Percentiles rank a stretch among this genome's conserved stretches.
These are phyloP conservation scores for Fusarium nodosum DNA, from an alignment of 2,329 filamentous ascomycete species.

Conservation along the genomic window DNA sequence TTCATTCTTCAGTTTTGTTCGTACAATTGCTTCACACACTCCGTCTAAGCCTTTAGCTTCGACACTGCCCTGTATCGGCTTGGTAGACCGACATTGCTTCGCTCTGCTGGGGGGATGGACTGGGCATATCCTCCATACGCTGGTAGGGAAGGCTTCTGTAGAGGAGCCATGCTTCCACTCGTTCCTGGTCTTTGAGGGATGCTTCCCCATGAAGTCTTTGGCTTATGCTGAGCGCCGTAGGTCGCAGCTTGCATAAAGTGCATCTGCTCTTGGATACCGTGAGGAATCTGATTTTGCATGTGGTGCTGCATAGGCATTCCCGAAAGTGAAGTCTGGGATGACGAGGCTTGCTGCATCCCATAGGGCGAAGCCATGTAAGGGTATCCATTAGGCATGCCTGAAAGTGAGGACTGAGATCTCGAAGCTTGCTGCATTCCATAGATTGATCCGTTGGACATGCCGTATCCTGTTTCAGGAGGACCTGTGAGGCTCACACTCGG, in stretches of 20 bases:
- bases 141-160: constrained; percentile 7
- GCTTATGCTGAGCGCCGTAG: not conserved
- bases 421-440: constrained; percentile 29
- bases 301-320: constrained; percentile 15
- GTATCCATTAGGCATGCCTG: not conserved
- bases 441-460: not conserved
- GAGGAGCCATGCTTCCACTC: not conserved
- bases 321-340: not conserved
- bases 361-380: constrained; percentile 23
- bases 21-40: not conserved
- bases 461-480: not conserved
- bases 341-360: constrained; percentile 19
- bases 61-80: constrained; percentile 32
- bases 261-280: constrained; percentile 25
- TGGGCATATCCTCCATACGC: constrained; percentile 30
- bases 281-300: constrained; percentile 20
- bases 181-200: constrained; percentile 4
- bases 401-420: not conserved
- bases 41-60: constrained; percentile 10
- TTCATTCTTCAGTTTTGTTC: not conserved
- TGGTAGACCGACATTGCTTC: constrained; percentile 31
- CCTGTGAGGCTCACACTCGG: constrained; percentile 23
- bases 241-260: constrained; percentile 21
- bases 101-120: constrained; percentile 24
- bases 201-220: constrained; percentile 2